phyloP scores from a whole-genome alignment of 805 yeast species.

The Cyberlindnera mississippiensis region DNA sequence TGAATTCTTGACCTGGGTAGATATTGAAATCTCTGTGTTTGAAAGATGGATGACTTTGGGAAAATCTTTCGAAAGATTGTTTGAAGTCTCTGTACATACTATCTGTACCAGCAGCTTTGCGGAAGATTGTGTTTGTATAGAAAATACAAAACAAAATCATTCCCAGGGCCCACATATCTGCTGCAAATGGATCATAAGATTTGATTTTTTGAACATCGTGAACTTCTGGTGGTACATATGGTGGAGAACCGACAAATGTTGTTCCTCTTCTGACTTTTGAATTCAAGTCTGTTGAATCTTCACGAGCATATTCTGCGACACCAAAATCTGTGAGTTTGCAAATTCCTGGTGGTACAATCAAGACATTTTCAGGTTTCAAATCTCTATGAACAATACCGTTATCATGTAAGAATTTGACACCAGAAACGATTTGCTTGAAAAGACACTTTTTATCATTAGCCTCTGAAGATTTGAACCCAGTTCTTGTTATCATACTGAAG shows the following conservation, averaged over 20 bases:
- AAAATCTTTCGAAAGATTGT: conserved; percentile 40
- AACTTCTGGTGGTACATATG: conserved; percentile 78
- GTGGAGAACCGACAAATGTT: conserved; percentile 72
- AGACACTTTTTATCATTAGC: conserved; percentile 55
- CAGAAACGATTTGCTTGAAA: conserved; percentile 65
- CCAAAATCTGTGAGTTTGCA: conserved; percentile 76
- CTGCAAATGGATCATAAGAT: conserved; percentile 56
- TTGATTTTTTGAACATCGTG: conserved; percentile 43
- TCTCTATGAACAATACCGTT: conserved; percentile 69
- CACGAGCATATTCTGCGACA: conserved; percentile 63
- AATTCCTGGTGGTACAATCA: conserved; percentile 55
- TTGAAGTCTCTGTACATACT: conserved; percentile 54
- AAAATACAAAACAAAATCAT: conserved; percentile 59
- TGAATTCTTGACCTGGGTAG: conserved; percentile 72
- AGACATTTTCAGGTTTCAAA: conserved; percentile 69
- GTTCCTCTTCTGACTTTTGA: conserved; percentile 36
- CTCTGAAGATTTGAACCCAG: conserved; percentile 56
- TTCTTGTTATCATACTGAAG: conserved; percentile 44
- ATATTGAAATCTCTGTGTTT: conserved; percentile 41
- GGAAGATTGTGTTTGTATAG: conserved; percentile 58
- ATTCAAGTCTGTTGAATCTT: conserved; percentile 43
- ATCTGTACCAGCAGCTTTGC: conserved; percentile 43
- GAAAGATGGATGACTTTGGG: conserved; percentile 43
- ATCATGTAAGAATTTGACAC: conserved; percentile 58
- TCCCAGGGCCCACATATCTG: conserved; percentile 76